phyloP scores from a whole-genome alignment of 2,329 filamentous ascomycete genomes.

The Biscogniauxia marginata region DNA sequence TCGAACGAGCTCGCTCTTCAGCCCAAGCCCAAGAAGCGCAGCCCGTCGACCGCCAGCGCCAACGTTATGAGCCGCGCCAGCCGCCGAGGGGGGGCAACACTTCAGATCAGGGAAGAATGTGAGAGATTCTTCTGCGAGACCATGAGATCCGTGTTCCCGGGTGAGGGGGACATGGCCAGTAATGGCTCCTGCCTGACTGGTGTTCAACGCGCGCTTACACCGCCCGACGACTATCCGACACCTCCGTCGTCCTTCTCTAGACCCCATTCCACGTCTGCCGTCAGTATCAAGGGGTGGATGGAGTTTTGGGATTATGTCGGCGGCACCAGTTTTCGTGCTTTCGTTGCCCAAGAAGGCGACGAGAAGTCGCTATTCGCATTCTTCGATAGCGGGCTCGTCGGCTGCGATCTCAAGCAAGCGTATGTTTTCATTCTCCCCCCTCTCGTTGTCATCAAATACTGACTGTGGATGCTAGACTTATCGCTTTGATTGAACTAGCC shows the following conservation, averaged over 20 bases:
- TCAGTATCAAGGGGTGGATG: conserved; percentile 60
- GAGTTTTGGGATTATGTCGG: conserved; percentile 85
- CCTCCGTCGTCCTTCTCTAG: conserved; percentile 36
- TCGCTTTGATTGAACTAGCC: conserved; percentile 87
- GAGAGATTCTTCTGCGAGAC: conserved; percentile 99
- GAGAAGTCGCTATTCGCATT: conserved; percentile 83
- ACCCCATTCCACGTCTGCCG: conserved; percentile 26
- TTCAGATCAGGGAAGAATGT: conserved; percentile 98
- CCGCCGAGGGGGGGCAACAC: conserved; percentile 86
- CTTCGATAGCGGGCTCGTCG: conserved; percentile 70
- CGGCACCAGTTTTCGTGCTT: conserved; percentile 82
- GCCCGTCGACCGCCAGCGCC: conserved; percentile 29
- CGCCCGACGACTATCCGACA: conserved; percentile 45
- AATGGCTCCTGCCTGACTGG: conserved; percentile 84
- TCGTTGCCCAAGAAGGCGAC: conserved; percentile 68
- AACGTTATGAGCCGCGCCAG: conserved; percentile 44
- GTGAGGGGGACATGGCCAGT: conserved; percentile 79
- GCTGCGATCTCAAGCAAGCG: conserved; percentile 82
- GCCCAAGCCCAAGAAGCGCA: conserved; percentile 51
- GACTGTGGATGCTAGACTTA: conserved; percentile 57
- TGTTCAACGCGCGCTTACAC: conserved; percentile 57
- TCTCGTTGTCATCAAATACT: conserved; percentile 24
- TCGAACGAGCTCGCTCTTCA: conserved; percentile 66
- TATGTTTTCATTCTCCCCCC: conserved; percentile 40
- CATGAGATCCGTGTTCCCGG: conserved; percentile 90